Evolutionary conservation across 2,329 filamentous ascomycete species (phyloP), one percentile per base, ranked within the genome.

Genomic region (Trichoderma pleuroti): DNA sequence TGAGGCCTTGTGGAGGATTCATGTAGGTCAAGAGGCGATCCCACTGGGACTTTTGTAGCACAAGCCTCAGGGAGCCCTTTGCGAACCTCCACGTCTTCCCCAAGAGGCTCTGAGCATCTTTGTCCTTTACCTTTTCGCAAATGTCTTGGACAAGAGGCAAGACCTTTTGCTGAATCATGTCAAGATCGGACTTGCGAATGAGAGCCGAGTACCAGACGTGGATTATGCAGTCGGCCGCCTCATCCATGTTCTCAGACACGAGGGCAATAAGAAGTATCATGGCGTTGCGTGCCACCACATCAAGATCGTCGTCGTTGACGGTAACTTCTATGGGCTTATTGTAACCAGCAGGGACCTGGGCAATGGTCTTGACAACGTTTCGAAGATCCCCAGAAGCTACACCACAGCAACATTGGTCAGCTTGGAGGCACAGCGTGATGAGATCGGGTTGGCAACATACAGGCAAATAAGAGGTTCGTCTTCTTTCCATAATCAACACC

Each of bases 161-260:
- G 5, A 64, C 3, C 3, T n/a, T 24, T 4, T 24, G 18, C 6
- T 72, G 70, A 3, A 74, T 28, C 10, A 73, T 52, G 2, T 71
- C 52, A 5, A 72, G 57, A 62, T 74, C 49, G 1, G 68, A 71
- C 30, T 68, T 52, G 24, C 63, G 56, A 11, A 75, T 36, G 34
- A 71, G 52, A 5, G 74, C 70, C 8, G 73, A 75, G 30, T 75
- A 75, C 74, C 73, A 75, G 46, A 74, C 18, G 30, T 75, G 73
- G 4, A 75, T 72, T 10, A 75, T 75, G 66, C 65, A 72, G 32
- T 74, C 72, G 1, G 70, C 65, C 1, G 74, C 74, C 9, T 67
- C 64, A 0, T 73, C 52, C 3, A 49, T 42, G n/a, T 74, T 30
- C 0, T 70, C 59, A 3, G 68, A 49, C 1, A 68, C 26, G n/a